Conservation (phyloP, 1,284 basidiomycete genomes). For the Phlebopus sp. region DNA sequence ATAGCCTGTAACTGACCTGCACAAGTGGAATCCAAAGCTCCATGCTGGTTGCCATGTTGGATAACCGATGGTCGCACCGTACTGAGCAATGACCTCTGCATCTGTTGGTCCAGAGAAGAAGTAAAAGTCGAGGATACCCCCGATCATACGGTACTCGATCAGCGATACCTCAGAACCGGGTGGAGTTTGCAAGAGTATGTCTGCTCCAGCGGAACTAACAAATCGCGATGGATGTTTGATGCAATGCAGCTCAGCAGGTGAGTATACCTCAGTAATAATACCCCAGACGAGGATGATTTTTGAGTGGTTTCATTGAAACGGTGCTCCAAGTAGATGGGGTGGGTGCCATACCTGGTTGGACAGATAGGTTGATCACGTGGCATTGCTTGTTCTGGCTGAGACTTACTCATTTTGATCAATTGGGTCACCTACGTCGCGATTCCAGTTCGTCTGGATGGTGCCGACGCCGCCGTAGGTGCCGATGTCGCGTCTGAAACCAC, state of each 20-base stretch:
- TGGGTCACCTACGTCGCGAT: conserved; percentile 55
- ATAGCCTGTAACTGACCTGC: conserved; percentile 38
- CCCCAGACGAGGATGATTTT: conserved; percentile 56
- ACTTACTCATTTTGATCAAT: conserved; percentile 55
- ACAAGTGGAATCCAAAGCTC: conserved; percentile 67
- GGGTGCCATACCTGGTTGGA: conserved; percentile 51
- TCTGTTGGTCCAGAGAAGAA: conserved; percentile 64
- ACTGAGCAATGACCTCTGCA: conserved; percentile 59
- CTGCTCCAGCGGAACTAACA: conserved; percentile 50
- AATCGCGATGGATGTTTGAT: not conserved
- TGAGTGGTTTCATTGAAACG: conserved; percentile 45
- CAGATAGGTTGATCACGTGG: conserved; percentile 3
- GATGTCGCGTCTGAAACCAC: conserved; percentile 58
- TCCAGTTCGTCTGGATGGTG: conserved; percentile 68
- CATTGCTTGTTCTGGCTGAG: not conserved
- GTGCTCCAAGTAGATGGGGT: conserved; percentile 63
- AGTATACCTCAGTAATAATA: conserved; percentile 55
- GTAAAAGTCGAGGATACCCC: conserved; percentile 62
- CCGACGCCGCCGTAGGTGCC: conserved; percentile 46
- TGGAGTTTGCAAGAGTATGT: conserved; percentile 57
- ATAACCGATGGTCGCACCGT: conserved; percentile 52
- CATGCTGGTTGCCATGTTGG: conserved; percentile 62
- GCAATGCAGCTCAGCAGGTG: not conserved
- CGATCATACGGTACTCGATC: conserved; percentile 57
- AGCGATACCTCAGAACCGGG: conserved; percentile 46